Evolutionary conservation across 805 yeast genomes (phyloP), one percentile per base, ranked within the genome.

Genomic region (Vanderwaltozyma tropicalis): DNA sequence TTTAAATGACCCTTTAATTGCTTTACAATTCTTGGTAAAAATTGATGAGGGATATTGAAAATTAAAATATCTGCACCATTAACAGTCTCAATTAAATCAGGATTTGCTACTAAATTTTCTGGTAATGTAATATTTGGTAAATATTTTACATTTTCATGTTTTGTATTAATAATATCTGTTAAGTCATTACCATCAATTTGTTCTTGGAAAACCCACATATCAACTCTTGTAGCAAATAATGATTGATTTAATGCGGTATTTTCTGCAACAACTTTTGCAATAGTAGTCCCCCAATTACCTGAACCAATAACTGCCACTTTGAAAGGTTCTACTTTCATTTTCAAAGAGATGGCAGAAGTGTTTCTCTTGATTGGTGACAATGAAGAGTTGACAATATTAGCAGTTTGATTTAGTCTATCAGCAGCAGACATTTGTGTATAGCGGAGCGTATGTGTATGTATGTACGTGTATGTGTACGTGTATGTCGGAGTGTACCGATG

Each of bases 201-300:
- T 63, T 89, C 98, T 63, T 92, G 88, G 52, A 71, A 85, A 11
- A 89, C 98, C 98, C 98, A 89, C 96, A 92, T 87, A 52, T 79
- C 78, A 31, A 92, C 96, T 41, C 74, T 67, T 43, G 66, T 67
- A 42, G 75, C 71, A 62, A 92, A 89, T 54, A 83, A 64, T 30
- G 75, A 69, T 25, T 87, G 80, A 62, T 84, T 74, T 45, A 72
- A 75, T 13, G 68, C 70, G 31, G 88, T 71, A 62, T 86, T 87
- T 63, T 92, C 96, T 27, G 96, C 89, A 19, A 87, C 78, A 35
- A 89, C 85, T 61, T 92, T 89, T 46, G 97, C 96, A 40, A 89
- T 87, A 14, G 96, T 89, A 32, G 96, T 85, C 46, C 98, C 98
- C 81, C 98, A 89, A 65, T 89, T 89, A 57, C 97, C 98, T 22